These are phyloP conservation scores for Russula vinacea DNA, from an alignment of 768 basidiomycete genomes.

Conservation along the genomic window DNA sequence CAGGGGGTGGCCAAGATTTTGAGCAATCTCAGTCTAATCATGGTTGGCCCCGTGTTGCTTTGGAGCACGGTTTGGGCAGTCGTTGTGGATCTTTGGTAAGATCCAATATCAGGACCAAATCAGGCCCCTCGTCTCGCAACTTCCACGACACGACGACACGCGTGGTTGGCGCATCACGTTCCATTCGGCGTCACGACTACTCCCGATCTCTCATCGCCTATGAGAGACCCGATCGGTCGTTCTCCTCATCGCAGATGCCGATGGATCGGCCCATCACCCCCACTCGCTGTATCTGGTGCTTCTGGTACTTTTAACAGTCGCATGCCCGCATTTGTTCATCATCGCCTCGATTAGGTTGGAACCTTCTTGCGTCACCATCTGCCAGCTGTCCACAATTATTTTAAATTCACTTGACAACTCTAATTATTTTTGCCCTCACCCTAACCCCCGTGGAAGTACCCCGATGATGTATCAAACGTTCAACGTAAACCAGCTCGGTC, in stretches of 20 bases:
- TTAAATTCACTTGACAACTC: slow-evolving; percentile 20
- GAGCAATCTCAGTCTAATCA: slow-evolving; percentile 30
- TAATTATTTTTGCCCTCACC: slow-evolving; percentile 17
- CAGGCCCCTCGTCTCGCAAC: slow-evolving; percentile 21
- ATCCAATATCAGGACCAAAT: slow-evolving; percentile 32
- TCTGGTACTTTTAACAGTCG: neutral
- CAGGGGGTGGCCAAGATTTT: slow-evolving; percentile 25
- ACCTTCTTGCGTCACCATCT: slow-evolving; percentile 4
- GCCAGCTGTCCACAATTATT: slow-evolving; percentile 22
- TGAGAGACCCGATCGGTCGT: slow-evolving; percentile 8
- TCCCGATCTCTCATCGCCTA: slow-evolving; percentile 22
- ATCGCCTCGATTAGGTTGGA: slow-evolving; percentile 2
- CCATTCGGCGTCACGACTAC: slow-evolving; percentile 17
- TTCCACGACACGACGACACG: slow-evolving; percentile 22
- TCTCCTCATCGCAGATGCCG: slow-evolving; percentile 2
- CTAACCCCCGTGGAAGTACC: slow-evolving; percentile 3
- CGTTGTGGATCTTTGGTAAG: slow-evolving; percentile 25
- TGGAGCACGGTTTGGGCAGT: slow-evolving; percentile 26
- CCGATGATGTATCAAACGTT: slow-evolving; percentile 1
- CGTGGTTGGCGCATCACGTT: slow-evolving; percentile 19
- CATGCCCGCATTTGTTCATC: slow-evolving; percentile 1
- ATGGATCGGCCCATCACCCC: slow-evolving; percentile 14
- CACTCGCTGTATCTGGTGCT: neutral
- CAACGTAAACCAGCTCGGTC: slow-evolving; percentile 14
- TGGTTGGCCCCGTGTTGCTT: slow-evolving; percentile 31